phyloP scores from a whole-genome alignment of 768 basidiomycete genomes.

The Phanerochaete carnosa region DNA sequence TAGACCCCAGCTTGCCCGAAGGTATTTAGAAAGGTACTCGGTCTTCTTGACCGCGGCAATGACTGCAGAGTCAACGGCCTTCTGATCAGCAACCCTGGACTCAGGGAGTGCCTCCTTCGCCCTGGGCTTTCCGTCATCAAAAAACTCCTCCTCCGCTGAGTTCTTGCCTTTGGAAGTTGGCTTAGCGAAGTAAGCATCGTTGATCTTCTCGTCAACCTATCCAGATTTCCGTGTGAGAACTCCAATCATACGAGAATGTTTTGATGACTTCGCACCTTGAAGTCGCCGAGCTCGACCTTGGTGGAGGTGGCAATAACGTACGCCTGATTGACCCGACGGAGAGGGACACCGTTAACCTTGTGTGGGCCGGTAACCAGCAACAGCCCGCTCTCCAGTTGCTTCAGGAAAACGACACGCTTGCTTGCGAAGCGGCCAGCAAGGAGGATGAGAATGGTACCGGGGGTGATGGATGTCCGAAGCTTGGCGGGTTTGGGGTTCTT shows the following conservation, averaged over 20 bases:
- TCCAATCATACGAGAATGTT: constrained; percentile 4
- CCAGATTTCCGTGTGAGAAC: neutral
- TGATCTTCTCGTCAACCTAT: constrained; percentile 85
- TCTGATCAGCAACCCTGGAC: constrained; percentile 88
- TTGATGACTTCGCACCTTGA: constrained; percentile 54
- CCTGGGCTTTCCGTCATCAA: constrained; percentile 90
- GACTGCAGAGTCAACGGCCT: constrained; percentile 76
- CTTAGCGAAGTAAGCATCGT: constrained; percentile 94
- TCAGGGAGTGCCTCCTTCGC: constrained; percentile 83
- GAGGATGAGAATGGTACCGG: constrained; percentile 93
- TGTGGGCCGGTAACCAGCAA: constrained; percentile 95
- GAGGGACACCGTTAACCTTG: constrained; percentile 97
- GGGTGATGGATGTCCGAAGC: constrained; percentile 85
- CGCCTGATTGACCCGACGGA: constrained; percentile 97
- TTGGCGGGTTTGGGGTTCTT: constrained; percentile 77
- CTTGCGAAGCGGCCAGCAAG: constrained; percentile 97
- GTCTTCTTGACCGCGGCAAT: constrained; percentile 87
- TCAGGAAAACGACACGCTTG: constrained; percentile 97
- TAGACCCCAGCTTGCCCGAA: constrained; percentile 88
- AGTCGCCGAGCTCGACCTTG: constrained; percentile 73
- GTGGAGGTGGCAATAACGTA: constrained; percentile 99
- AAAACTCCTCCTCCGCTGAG: constrained; percentile 97
- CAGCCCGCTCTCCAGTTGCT: constrained; percentile 90
- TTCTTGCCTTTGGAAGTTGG: constrained; percentile 58
- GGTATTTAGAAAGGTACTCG: constrained; percentile 88